Base-by-base conservation (phyloP, 164 flowering plant genomes). In the Amborella trichopoda region DNA sequence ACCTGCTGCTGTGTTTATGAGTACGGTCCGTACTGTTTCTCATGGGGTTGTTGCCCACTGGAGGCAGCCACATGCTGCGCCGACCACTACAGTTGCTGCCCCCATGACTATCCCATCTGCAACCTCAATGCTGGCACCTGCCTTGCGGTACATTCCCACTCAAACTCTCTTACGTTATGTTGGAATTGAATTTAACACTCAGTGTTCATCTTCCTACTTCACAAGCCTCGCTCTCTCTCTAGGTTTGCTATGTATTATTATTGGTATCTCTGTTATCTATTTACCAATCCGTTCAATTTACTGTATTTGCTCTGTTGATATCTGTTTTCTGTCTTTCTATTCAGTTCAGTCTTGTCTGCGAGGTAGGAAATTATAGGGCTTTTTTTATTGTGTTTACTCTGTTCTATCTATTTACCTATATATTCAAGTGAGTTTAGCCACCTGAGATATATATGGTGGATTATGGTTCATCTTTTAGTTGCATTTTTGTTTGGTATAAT, bases 41-140 rank as follows among this genome's bases (percentile, higher is more conserved):
- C 50, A 43, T 91, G 99, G 99, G 99, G 99, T 43, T 91, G 99
- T 64, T 91, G 99, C 66, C 90, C 90, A 1, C 79, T 81, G 1
- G 96, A 91, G 51, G 70, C 64, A 10, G 99, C 99, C 34, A 73
- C 90, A 28, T 91, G 99, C 70, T 91, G 96, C 30, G 84, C 73
- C 3, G 95, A 87, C 54, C 74, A 75, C 49, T 55, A 56, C 50
- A 84, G 95, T 55, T 91, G 99, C 80, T 87, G 96, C 72, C 99
- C 99, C 1, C 76, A 68, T 11, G 95, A 84, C 0, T 91, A 76
- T 46, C 99, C 99, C 3, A 49, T 91, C 58, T 91, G 99, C 65
- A 65, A 84, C 42, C 26, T 73, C 6, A 21, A 57, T 4, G 69
- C 58, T 0, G 99, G 96, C 19, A 81, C 90, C 42, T 91, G 99